Evolutionary conservation across 1,284 basidiomycete genomes (phyloP), one percentile per base, ranked within the genome.

Genomic region (Ustilago sp.): DNA sequence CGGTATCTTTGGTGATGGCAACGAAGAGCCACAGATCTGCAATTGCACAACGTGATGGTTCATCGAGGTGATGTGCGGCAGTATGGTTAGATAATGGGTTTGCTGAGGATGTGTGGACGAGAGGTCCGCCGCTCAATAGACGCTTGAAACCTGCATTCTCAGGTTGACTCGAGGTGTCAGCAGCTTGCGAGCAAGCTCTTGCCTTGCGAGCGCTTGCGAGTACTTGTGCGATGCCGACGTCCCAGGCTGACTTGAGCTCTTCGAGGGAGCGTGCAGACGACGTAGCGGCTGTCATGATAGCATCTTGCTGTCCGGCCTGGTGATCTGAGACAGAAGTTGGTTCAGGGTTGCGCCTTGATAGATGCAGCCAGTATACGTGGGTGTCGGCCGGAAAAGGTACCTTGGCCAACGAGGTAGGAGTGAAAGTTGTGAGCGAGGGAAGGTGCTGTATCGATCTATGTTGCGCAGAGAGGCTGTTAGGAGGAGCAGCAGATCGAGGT

Each of bases 321-420:
- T 17, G 32, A 31, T 8, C 13, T 11, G 15, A 6, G 1, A 19
- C 19, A 17, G 38, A 19, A 3, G 35, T 12, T 34, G 39, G 0
- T 13, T 34, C 19, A 8, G 15, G 31, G 12, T 8, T 28, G 17
- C 5, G 31, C 13, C 45, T 38, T 17, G 52, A 41, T 13, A 70
- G 35, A 15, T 57, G 73, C 17, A 41, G 50, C 74, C 74, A 71
- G n/a, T 47, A 35, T 28, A 76, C 45, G 32, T 36, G 45, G 28
- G 73, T 68, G 11, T 55, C 50, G 6, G 60, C n/a, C 2, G 64
- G 39, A 15, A 68, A 70, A 4, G 61, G 15, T 4, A 70, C 60
- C 61, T 62, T 75, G 13, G 58, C 64, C 28, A 75, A 36, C 4
- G 68, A 67, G 3, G 60, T 55, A 4, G 73, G 73, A 6, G 73